Conservation (phyloP, 768 basidiomycete genomes). For the Suillus ampliporus region DNA sequence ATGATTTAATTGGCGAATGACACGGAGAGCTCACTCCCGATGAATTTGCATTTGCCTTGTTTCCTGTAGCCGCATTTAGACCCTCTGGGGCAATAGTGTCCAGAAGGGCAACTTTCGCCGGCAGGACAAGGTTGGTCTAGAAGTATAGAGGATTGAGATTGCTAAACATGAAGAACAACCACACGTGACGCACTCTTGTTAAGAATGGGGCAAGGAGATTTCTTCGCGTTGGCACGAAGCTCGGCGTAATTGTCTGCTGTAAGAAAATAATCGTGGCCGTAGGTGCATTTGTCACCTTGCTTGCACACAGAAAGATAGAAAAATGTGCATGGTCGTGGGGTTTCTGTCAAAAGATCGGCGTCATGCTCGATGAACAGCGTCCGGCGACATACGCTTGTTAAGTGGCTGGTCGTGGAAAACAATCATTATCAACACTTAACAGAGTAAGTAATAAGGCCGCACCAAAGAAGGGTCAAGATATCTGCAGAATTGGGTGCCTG, state of each 20-base stretch:
- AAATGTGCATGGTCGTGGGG: slow-evolving; percentile 45
- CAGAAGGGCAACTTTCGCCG: slow-evolving; percentile 40
- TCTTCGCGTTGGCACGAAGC: slow-evolving; percentile 38
- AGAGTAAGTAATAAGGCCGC: not conserved
- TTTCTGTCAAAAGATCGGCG: slow-evolving; percentile 28
- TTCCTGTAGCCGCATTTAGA: slow-evolving; percentile 38
- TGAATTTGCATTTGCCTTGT: slow-evolving; percentile 41
- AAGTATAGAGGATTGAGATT: not conserved
- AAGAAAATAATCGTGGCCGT: slow-evolving; percentile 40
- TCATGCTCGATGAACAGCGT: not conserved
- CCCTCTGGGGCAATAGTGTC: slow-evolving; percentile 45
- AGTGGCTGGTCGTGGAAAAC: slow-evolving; percentile 29
- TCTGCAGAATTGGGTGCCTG: slow-evolving; percentile 4
- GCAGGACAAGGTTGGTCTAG: slow-evolving; percentile 29
- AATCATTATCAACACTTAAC: not conserved
- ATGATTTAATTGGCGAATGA: not conserved
- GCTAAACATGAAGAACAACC: not conserved
- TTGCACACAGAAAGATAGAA: slow-evolving; percentile 39
- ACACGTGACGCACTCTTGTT: slow-evolving; percentile 31
- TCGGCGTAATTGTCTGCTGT: slow-evolving; percentile 34
- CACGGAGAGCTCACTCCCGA: slow-evolving; percentile 30
- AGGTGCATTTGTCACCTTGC: slow-evolving; percentile 38
- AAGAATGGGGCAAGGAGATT: slow-evolving; percentile 39
- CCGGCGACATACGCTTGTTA: slow-evolving; percentile 33
- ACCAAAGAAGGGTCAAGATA: slow-evolving; percentile 16